Evolutionary conservation across 306 rosid species (phyloP).

Genomic region (Rubus idaeus): DNA sequence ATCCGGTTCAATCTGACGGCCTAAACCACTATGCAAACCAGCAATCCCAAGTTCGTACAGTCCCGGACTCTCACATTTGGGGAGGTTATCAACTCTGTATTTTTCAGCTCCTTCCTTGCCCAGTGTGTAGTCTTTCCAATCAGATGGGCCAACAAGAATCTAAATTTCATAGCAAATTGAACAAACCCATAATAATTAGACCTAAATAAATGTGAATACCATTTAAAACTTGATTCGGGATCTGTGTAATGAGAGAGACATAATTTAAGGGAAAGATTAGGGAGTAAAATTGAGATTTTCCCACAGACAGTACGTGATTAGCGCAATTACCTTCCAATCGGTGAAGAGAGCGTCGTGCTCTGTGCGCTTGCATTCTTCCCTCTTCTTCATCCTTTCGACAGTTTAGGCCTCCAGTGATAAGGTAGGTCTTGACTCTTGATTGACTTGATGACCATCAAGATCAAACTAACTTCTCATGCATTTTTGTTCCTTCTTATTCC

Average conservation of each 20-base stretch:
- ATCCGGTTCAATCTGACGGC: constrained; percentile 51
- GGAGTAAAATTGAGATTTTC: not conserved
- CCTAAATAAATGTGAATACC: no score
- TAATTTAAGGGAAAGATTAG: not conserved
- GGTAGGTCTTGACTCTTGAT: not conserved
- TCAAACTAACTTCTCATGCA: not conserved
- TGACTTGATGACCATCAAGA: not conserved
- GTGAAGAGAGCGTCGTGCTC: constrained; percentile 66
- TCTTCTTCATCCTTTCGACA: constrained; percentile 29
- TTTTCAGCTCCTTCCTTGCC: constrained; percentile 72
- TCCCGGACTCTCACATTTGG: constrained; percentile 52
- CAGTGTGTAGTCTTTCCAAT: constrained; percentile 66
- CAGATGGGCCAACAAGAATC: constrained; percentile 77
- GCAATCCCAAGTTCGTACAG: constrained; percentile 78
- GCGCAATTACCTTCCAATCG: constrained; percentile 61
- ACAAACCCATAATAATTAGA: not conserved
- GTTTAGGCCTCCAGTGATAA: constrained; percentile 11
- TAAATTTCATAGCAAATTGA: constrained; percentile 22
- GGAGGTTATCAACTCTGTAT: constrained; percentile 74
- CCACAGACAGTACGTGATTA: not conserved
- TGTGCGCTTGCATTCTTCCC: constrained; percentile 66
- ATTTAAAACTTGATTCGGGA: not conserved
- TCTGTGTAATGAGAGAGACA: not conserved
- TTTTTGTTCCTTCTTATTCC: not conserved
- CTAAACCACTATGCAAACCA: constrained; percentile 30